A percentile compares a stretch with the other conserved stretches of the same genome.
Evolutionary conservation across 805 yeast species (phyloP).

Genomic region (Kodamaea nitidulidarum): DNA sequence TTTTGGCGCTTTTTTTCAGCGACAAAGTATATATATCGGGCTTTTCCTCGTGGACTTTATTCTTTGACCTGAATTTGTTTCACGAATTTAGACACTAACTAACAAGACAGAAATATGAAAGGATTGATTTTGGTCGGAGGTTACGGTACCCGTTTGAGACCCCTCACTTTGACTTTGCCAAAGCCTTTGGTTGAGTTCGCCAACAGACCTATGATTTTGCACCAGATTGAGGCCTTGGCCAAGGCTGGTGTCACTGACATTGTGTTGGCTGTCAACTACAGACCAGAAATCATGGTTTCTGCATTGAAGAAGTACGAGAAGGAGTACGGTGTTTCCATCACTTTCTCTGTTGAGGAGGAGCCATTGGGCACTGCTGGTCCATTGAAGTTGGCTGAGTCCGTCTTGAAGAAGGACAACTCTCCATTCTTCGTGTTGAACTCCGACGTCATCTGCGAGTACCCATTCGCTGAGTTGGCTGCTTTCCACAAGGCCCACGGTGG

Average conservation of each 20-base stretch:
- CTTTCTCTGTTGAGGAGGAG: conserved; percentile 98
- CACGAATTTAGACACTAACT: conserved; percentile 1
- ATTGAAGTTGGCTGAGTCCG: conserved; percentile 90
- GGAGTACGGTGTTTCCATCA: conserved; percentile 89
- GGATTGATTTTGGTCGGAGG: conserved; percentile 98
- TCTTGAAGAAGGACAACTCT: conserved; percentile 87
- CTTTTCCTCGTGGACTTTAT: not conserved
- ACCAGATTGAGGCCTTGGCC: conserved; percentile 97
- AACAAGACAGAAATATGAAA: conserved; percentile 52
- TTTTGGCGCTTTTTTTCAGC: conserved; percentile 1
- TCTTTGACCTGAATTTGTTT: conserved; percentile 1
- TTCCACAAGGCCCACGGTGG: conserved; percentile 97
- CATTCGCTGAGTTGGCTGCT: conserved; percentile 84
- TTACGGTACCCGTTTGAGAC: conserved; percentile 99
- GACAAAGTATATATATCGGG: conserved; percentile 1
- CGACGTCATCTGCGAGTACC: conserved; percentile 98
- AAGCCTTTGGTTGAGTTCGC: conserved; percentile 97
- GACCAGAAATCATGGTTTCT: conserved; percentile 98
- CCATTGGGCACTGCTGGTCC: conserved; percentile 99
- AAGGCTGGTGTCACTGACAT: conserved; percentile 98
- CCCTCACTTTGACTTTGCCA: conserved; percentile 90
- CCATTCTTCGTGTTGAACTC: conserved; percentile 98
- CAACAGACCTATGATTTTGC: conserved; percentile 98
- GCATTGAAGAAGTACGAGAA: conserved; percentile 91
- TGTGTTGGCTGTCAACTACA: conserved; percentile 97